Evolutionary conservation across 108 stramenopile species (phyloP).

Genomic region (Nitzschia putrida): DNA sequence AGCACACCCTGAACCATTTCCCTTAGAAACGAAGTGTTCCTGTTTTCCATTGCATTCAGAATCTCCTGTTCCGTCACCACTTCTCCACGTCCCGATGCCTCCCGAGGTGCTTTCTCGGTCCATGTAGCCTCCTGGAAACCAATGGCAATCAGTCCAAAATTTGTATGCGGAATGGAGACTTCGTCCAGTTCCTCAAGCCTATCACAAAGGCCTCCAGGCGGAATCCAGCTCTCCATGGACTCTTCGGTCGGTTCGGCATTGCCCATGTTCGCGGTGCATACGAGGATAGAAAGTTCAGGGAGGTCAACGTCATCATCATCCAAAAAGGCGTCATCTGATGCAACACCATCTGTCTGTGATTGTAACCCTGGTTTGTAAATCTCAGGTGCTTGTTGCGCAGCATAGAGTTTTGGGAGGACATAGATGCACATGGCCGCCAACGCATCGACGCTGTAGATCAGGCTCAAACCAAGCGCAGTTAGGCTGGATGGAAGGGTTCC

Average conservation of each 20-base stretch:
- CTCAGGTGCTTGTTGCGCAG: slow-evolving; percentile 2
- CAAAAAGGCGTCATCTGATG: neutral
- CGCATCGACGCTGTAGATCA: slow-evolving; percentile 24
- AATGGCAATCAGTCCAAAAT: slow-evolving; percentile 48
- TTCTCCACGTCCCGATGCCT: neutral
- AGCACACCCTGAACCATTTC: slow-evolving; percentile 21
- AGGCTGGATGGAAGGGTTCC: slow-evolving; percentile 9
- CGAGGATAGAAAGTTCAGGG: slow-evolving; percentile 21
- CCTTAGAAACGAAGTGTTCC: slow-evolving; percentile 9
- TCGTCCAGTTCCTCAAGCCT: neutral
- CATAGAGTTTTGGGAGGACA: slow-evolving; percentile 16
- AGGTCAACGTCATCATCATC: slow-evolving; percentile 1
- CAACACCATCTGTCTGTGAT: neutral
- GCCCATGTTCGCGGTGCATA: slow-evolving; percentile 36
- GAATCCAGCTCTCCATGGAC: slow-evolving; percentile 44
- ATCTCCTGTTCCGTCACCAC: slow-evolving; percentile 14
- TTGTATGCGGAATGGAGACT: neutral
- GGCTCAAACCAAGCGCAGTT: slow-evolving; percentile 15
- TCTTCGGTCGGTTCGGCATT: slow-evolving; percentile 32
- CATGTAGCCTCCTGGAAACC: slow-evolving; percentile 50
- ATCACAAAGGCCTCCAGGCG: slow-evolving; percentile 27
- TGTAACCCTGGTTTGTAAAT: slow-evolving; percentile 13
- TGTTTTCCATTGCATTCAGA: slow-evolving; percentile 13
- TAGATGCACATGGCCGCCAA: slow-evolving; percentile 31
- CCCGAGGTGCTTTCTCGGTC: slow-evolving; percentile 2